Conservation (phyloP, 2,329 filamentous ascomycete genomes). For the Colletotrichum echinochloae region DNA sequence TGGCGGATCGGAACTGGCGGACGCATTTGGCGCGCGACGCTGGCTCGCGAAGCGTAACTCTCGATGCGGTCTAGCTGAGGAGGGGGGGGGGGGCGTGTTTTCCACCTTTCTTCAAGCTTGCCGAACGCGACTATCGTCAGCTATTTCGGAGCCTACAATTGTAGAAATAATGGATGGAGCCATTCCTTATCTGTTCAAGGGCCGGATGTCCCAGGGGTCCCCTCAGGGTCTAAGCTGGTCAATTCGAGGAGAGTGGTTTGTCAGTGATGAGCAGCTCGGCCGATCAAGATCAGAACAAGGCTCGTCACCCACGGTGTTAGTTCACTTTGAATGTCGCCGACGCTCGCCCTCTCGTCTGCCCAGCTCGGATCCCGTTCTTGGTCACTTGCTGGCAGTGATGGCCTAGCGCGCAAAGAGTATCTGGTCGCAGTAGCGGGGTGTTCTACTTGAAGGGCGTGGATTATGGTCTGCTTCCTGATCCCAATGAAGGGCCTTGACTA, state of each 20-base stretch:
- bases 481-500: conserved; percentile 11
- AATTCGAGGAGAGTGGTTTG: conserved; percentile 3
- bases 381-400: conserved; percentile 4
- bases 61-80: conserved; percentile 18
- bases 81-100: too few species aligned
- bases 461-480: conserved; percentile 5
- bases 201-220: conserved; percentile 23
- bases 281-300: conserved; percentile 37
- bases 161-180: conserved; percentile 1
- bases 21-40: conserved; percentile 32
- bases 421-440: conserved; percentile 10
- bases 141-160: conserved; percentile 18
- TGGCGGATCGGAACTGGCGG: conserved; percentile 27
- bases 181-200: conserved; percentile 20
- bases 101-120: conserved; percentile 5
- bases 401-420: conserved; percentile 7
- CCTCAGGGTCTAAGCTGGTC: conserved; percentile 17
- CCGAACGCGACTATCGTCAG: conserved; percentile 9
- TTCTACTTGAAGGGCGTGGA: background rate
- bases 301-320: conserved; percentile 8
- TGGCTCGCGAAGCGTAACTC: background rate
- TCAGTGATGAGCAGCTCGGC: conserved; percentile 19
- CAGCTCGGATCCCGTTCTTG: conserved; percentile 22
- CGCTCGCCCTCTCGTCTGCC: background rate
- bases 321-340: conserved; percentile 3